Evolutionary conservation across 2,329 filamentous ascomycete genomes (phyloP).

Genomic region (Thelonectria rubi): DNA sequence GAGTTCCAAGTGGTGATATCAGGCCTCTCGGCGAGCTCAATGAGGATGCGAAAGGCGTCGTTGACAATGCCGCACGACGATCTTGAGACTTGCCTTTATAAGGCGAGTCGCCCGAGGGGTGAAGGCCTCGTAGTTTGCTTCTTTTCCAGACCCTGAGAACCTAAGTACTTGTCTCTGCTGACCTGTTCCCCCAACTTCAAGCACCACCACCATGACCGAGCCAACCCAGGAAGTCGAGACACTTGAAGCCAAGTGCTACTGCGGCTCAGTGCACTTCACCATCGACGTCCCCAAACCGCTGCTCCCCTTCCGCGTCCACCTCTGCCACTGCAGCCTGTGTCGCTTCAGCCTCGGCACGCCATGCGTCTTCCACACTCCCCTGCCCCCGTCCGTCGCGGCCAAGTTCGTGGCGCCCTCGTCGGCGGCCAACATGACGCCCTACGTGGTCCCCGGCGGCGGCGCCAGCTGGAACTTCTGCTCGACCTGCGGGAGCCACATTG

Average conservation of each 20-base stretch:
- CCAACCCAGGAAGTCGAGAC: conserved; percentile 40
- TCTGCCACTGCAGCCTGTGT: conserved; percentile 59
- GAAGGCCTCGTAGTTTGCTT: not conserved
- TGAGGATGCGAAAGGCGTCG: conserved; percentile 13
- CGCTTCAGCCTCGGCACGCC: conserved; percentile 54
- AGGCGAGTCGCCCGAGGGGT: not conserved
- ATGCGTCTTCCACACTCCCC: conserved; percentile 52
- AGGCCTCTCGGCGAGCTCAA: not conserved
- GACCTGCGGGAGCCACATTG: conserved; percentile 57
- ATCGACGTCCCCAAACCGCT: conserved; percentile 50
- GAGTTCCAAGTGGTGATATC: not conserved
- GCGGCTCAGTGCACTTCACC: conserved; percentile 54
- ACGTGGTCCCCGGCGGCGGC: conserved; percentile 43
- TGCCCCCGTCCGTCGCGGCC: conserved; percentile 48
- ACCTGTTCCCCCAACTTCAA: not conserved
- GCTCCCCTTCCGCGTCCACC: conserved; percentile 53
- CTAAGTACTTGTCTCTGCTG: too few species aligned
- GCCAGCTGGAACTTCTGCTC: conserved; percentile 55
- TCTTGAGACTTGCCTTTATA: not conserved
- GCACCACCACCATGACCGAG: conserved; percentile 31
- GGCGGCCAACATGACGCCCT: conserved; percentile 48
- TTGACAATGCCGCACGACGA: conserved; percentile 8
- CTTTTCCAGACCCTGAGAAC: not conserved
- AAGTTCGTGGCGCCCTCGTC: conserved; percentile 53
- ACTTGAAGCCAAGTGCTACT: conserved; percentile 57